A percentile compares a stretch with the other conserved stretches of the same genome.
phyloP scores from a whole-genome alignment of 2,329 filamentous ascomycete genomes.

The Penicillium digitatum region DNA sequence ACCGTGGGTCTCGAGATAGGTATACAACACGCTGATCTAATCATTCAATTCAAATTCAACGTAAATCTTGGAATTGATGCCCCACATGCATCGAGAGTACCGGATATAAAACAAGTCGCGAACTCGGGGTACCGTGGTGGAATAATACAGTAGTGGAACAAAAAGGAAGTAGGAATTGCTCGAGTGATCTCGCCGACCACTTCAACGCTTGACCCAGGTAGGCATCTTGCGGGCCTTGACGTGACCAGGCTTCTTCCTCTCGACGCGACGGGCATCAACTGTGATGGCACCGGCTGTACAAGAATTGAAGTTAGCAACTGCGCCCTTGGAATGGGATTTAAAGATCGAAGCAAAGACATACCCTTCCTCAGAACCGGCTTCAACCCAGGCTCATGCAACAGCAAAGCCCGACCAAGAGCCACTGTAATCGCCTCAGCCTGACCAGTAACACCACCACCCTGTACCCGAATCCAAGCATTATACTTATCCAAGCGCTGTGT shows the following conservation, averaged over 20 bases:
- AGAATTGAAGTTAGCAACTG: slow-evolving; percentile 20
- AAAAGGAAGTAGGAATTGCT: slow-evolving; percentile 15
- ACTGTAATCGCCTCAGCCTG: slow-evolving; percentile 93
- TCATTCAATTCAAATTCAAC: background rate
- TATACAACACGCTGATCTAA: background rate
- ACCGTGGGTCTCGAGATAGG: background rate
- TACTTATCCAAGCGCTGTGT: slow-evolving; percentile 89
- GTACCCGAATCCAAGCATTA: slow-evolving; percentile 83
- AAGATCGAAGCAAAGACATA: slow-evolving; percentile 49
- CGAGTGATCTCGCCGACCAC: slow-evolving; percentile 13
- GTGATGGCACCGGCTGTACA: slow-evolving; percentile 81
- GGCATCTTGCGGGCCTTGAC: slow-evolving; percentile 98
- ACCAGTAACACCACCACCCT: slow-evolving; percentile 85
- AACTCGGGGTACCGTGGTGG: slow-evolving; percentile 21
- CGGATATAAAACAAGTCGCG: slow-evolving; percentile 29
- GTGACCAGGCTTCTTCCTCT: slow-evolving; percentile 96
- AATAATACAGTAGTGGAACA: slow-evolving; percentile 31
- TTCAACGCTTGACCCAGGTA: slow-evolving; percentile 85
- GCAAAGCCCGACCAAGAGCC: slow-evolving; percentile 79
- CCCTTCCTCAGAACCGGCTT: slow-evolving; percentile 85
- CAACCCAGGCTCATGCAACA: slow-evolving; percentile 87
- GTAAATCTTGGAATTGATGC: slow-evolving; percentile 14
- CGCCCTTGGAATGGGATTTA: background rate
- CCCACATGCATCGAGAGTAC: slow-evolving; percentile 28
- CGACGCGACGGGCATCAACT: slow-evolving; percentile 83